Base-by-base conservation (phyloP, 2,329 filamentous ascomycete species). In the Huntiella omanensis region DNA sequence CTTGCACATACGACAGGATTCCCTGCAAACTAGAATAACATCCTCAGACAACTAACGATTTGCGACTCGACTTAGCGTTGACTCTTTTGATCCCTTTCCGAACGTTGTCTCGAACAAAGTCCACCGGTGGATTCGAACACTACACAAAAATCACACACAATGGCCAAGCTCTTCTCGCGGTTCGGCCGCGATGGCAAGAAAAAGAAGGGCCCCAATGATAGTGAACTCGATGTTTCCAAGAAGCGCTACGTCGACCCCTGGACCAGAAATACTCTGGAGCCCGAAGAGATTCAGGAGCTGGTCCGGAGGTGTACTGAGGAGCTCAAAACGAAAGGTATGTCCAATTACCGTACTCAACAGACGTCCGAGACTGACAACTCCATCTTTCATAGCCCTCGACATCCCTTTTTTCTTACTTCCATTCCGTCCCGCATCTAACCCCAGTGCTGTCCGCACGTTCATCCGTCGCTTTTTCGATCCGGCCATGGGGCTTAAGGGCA, bases 321-420 rank as follows among this genome's bases (percentile, higher is more conserved):
- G 65, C 74, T 98, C 61, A 98, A 96, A 66, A 80, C 82, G 50
- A 75, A 87, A 83, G 88, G 88, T 94, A 76, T 55, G 75, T 63
- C 33, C 4, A 22, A 42, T 28, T 41, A 1, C 44, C 8, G 19
- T 41, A 11, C 16, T n/a, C 33, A 41, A 12, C 17, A 32, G 15
- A 39, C 8, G 11, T 17, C 17, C 8, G 37, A 34, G 17, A 37
- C 41, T 48, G 28, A 44, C 36, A 16, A 22, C 28, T 12, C 11
- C 17, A 15, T 13, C 16, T 13, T 32, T 48, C 51, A 32, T 53
- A 93, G 86, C 80, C 53, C 78, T 96, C 56, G 80, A 95, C 59
- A 78, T 81, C 50, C 91, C 91, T 1, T 96, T 98, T 61, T 73
- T 96, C 22, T 77, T 98, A 6, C 73, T 98, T 3, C 91, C 91